Evolutionary conservation across 1,284 basidiomycete genomes (phyloP).

Genomic region (Mixia osmundae): DNA sequence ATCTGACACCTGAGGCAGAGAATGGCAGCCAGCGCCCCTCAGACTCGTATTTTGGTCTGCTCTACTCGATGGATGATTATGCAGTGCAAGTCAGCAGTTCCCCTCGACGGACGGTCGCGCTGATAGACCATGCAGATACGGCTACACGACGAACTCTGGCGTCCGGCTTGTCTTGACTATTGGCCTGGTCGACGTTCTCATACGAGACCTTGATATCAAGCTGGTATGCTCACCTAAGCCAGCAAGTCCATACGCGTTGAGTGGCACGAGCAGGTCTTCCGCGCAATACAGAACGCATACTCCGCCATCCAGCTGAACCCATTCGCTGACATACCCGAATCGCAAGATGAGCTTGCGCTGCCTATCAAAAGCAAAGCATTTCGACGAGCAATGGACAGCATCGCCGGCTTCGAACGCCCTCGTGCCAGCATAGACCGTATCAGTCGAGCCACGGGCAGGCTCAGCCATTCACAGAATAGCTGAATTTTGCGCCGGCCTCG

Average conservation of each 20-base stretch:
- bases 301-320: constrained; percentile 21
- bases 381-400: constrained; percentile 6
- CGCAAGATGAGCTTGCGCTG: constrained; percentile 4
- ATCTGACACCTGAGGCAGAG: no score
- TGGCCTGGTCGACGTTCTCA: constrained; percentile 19
- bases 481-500: neutral
- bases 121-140: constrained; percentile 15
- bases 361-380: constrained; percentile 7
- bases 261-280: constrained; percentile 17
- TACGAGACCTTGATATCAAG: constrained; percentile 22
- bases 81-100: constrained; percentile 16
- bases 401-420: no score
- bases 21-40: neutral
- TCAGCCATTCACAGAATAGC: neutral
- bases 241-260: neutral
- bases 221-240: constrained; percentile 9
- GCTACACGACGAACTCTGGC: constrained; percentile 21
- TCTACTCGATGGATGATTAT: constrained; percentile 22
- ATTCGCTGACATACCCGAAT: constrained; percentile 15
- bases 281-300: constrained; percentile 21
- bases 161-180: constrained; percentile 20
- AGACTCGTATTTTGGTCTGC: constrained; percentile 21
- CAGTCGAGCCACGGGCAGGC: no score
- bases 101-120: neutral
- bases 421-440: no score